Evolutionary conservation across 768 basidiomycete species (phyloP).

Genomic region (Brasilioporus rufonigricans): DNA sequence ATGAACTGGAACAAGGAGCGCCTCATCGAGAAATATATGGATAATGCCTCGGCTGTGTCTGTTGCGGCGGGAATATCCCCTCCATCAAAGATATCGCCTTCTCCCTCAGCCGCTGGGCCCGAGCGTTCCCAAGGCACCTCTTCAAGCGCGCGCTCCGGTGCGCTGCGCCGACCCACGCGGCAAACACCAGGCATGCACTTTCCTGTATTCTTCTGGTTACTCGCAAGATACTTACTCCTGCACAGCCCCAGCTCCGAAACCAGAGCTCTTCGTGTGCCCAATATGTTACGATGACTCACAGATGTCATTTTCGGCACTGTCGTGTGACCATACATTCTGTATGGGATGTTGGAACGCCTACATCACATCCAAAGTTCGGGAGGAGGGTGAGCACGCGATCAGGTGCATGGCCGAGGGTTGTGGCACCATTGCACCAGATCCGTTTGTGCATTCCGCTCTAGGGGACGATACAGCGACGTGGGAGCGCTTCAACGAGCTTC

Average conservation of each 20-base stretch:
- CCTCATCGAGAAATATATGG: conserved; percentile 96
- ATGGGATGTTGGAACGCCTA: conserved; percentile 83
- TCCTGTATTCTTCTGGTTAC: neutral
- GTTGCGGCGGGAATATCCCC: conserved; percentile 70
- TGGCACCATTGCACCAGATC: conserved; percentile 59
- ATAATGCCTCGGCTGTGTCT: conserved; percentile 71
- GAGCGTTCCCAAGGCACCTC: conserved; percentile 32
- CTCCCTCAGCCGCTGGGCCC: conserved; percentile 30
- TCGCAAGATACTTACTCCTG: neutral
- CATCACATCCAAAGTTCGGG: conserved; percentile 73
- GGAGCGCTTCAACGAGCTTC: conserved; percentile 79
- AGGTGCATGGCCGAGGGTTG: conserved; percentile 84
- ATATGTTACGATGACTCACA: conserved; percentile 87
- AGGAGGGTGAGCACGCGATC: conserved; percentile 71
- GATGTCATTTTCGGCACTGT: conserved; percentile 67
- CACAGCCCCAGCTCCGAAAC: conserved; percentile 26
- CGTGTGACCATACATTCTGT: conserved; percentile 86
- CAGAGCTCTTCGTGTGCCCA: conserved; percentile 77
- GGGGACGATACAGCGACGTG: conserved; percentile 52
- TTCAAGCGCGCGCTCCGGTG: conserved; percentile 23
- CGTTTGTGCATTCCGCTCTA: conserved; percentile 58
- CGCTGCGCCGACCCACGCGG: conserved; percentile 29
- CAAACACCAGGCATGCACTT: conserved; percentile 24
- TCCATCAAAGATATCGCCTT: conserved; percentile 21
- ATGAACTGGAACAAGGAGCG: conserved; percentile 96